These are phyloP conservation scores for Carex parvula DNA, from an alignment of 176 grass and related monocot genomes.

Conservation along the genomic window DNA sequence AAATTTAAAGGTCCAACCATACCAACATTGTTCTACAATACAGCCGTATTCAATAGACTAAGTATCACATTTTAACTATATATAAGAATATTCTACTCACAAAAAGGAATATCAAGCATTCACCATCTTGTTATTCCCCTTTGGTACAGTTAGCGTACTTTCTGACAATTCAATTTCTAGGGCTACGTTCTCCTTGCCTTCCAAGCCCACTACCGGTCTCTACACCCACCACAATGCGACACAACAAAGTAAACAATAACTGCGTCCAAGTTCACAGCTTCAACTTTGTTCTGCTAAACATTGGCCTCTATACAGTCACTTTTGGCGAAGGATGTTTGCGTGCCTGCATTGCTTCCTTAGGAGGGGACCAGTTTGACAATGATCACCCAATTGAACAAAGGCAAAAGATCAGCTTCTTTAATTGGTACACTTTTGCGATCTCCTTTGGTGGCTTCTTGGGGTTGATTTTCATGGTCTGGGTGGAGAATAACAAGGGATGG, in stretches of 20 bases:
- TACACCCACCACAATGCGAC: constrained; percentile 43
- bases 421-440: constrained; percentile 52
- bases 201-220: constrained; percentile 39
- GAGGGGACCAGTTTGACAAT: constrained; percentile 60
- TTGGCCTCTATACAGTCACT: constrained; percentile 49
- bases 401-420: constrained; percentile 55
- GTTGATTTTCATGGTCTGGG: constrained; percentile 52
- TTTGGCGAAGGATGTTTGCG: constrained; percentile 42
- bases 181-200: constrained; percentile 42
- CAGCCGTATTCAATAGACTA: background rate
- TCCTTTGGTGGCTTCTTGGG: constrained; percentile 35
- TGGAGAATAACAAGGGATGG: constrained; percentile 57
- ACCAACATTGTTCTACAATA: background rate
- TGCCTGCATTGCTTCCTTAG: constrained; percentile 36
- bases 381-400: constrained; percentile 30
- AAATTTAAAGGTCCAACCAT: background rate
- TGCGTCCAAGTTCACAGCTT: constrained; percentile 25
- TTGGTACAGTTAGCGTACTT: too few relatives aligned
- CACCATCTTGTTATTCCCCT: background rate
- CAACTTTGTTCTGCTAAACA: constrained; percentile 31
- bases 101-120: background rate
- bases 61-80: background rate
- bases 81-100: background rate
- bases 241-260: background rate
- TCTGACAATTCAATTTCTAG: constrained; percentile 20